These are phyloP conservation scores for Kingdonia uniflora DNA, from an alignment of 164 flowering plant species.

Conservation along the genomic window DNA sequence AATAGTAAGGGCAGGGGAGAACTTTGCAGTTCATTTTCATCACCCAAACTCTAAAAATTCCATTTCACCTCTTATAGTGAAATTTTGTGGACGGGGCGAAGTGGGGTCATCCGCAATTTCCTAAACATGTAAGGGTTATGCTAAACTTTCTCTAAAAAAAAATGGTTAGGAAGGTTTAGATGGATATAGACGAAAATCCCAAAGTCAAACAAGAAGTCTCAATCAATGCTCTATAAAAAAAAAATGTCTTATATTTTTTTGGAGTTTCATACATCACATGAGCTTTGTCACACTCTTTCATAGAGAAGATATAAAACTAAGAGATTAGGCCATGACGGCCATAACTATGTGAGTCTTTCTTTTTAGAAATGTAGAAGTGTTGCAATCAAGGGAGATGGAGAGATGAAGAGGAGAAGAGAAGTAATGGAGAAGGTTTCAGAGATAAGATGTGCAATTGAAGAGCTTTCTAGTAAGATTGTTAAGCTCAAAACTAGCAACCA, in stretches of 20 bases:
- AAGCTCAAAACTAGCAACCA: slow-evolving; percentile 14
- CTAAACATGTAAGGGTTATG: too few relatives aligned
- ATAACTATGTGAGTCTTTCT: slow-evolving; percentile 2
- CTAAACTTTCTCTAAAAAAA: too few relatives aligned
- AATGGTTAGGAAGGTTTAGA: too few relatives aligned
- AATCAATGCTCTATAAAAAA: background rate
- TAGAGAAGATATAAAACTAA: background rate
- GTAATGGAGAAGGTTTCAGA: slow-evolving; percentile 39
- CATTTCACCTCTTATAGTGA: too few relatives aligned
- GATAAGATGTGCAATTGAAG: slow-evolving; percentile 52
- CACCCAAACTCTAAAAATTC: too few relatives aligned
- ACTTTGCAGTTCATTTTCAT: too few relatives aligned
- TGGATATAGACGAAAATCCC: background rate
- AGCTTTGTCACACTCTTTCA: background rate
- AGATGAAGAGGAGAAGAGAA: slow-evolving; percentile 40
- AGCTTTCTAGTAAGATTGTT: slow-evolving; percentile 28
- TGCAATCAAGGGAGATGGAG: background rate
- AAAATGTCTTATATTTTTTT: background rate
- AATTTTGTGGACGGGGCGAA: too few relatives aligned
- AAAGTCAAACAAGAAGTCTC: slow-evolving; percentile 9
- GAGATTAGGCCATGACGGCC: background rate
- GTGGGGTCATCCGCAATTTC: too few relatives aligned
- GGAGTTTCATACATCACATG: background rate
- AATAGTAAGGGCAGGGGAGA: too few relatives aligned
- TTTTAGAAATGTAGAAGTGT: background rate